Evolutionary conservation across 140 eudicot genomes (phyloP).

Genomic region (Oenanthe javanica): DNA sequence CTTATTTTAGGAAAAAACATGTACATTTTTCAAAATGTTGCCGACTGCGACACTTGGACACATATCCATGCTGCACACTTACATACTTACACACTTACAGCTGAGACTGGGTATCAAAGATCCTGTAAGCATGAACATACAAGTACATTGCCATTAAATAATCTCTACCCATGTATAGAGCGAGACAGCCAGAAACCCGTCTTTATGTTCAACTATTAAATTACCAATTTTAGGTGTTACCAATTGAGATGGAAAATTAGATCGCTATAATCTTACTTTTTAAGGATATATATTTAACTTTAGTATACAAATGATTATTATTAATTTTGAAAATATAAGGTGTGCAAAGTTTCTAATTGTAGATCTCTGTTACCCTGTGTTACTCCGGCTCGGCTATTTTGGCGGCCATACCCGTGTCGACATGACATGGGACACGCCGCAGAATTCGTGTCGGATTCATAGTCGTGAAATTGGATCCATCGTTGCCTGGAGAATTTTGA

Average conservation of each 20-base stretch:
- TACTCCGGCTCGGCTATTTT: too few species aligned
- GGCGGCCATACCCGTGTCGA: too few species aligned
- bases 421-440: too few species aligned
- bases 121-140: neutral
- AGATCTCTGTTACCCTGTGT: neutral
- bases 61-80: too few species aligned
- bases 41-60: too few species aligned
- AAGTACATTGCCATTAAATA: neutral
- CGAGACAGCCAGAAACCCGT: neutral
- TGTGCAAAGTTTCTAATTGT: neutral
- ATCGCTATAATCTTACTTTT: neutral
- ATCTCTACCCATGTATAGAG: neutral
- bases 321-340: neutral
- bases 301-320: neutral
- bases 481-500: too few species aligned
- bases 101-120: too few species aligned
- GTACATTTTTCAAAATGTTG: too few species aligned
- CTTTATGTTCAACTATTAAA: neutral
- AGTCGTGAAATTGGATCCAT: too few species aligned
- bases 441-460: too few species aligned
- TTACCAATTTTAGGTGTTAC: neutral
- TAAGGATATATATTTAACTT: neutral
- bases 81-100: too few species aligned
- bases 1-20: too few species aligned
- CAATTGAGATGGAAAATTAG: neutral